Base-by-base conservation (phyloP, 2,329 filamentous ascomycete species). In the Sarocladium oryzae region DNA sequence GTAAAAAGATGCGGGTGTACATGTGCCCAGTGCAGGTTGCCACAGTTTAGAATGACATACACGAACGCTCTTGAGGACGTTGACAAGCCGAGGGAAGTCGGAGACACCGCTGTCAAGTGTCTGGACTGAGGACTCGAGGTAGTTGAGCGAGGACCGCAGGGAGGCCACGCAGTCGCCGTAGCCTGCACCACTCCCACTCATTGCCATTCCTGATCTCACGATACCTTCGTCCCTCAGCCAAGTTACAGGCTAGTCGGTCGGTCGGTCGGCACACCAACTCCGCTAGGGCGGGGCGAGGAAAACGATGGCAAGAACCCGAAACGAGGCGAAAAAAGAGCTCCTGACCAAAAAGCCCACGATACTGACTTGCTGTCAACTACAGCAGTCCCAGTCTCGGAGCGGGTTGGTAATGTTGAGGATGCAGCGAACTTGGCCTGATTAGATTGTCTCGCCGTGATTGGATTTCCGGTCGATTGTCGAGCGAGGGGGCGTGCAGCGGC, bases 101-200 rank as follows among this genome's bases (percentile, higher is more conserved):
- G 75, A 67, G 23, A 83, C 75, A 56, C 79, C 80, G 45, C 64
- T 66, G 48, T 74, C 76, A 41, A 84, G 73, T 4, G 78, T 81
- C 38, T 71, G 65, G 36, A 84, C 80, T 11, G 81, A 81, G 5
- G 78, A 79, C 53, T 82, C 75, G 60, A 84, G 79, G 60, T 77
- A 79, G 53, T 74, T 73, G 55, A 83, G 76, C n/a, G 80, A 82
- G 45, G 71, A 71, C 61, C 78, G 78, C 20, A 84, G 72, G 18
- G 79, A 79, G 50, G 76, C 64, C 54, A 84, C 80, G 68, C 79
- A 84, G 66, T 80, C 77, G 56, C 66, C 66, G 67, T 82, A 82
- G 30, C 70, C 68, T 26, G 65, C 56, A 46, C 65, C 55, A 45
- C 28, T 48, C 3, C 43, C 43, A 21, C 43, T 48, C 43, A 48